These are phyloP conservation scores for Scutellaria barbata DNA, from an alignment of 257 asterid species.

Conservation along the genomic window DNA sequence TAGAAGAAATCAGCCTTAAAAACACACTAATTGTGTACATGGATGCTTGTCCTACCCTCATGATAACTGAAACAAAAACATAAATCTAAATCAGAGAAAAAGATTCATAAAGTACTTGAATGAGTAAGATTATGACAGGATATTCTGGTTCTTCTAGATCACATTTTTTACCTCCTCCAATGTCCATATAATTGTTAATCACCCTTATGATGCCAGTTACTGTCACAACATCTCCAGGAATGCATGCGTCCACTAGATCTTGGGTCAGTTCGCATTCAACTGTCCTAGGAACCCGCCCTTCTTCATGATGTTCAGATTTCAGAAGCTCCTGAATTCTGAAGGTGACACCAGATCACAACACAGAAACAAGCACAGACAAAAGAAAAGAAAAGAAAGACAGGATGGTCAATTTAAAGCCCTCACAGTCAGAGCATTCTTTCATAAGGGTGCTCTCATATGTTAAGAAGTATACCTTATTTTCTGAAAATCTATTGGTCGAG, in stretches of 20 bases:
- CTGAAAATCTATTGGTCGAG: slow-evolving; percentile 81
- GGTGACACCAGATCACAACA: slow-evolving; percentile 10
- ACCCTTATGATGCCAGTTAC: slow-evolving; percentile 88
- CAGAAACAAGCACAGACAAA: neutral
- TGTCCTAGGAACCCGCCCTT: slow-evolving; percentile 94
- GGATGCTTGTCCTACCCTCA: neutral
- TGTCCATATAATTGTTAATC: slow-evolving; percentile 96
- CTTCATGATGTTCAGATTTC: slow-evolving; percentile 93
- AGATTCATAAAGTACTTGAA: slow-evolving; percentile 16
- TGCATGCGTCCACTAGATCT: slow-evolving; percentile 97
- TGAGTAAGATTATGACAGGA: slow-evolving; percentile 17
- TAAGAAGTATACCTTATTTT: slow-evolving; percentile 70
- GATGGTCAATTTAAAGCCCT: slow-evolving; percentile 13
- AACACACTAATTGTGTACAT: neutral
- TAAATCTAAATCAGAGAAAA: neutral
- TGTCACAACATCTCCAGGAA: slow-evolving; percentile 96
- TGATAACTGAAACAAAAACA: neutral
- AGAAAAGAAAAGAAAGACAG: neutral
- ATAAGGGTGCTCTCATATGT: slow-evolving; percentile 19
- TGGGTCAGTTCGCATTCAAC: slow-evolving; percentile 95
- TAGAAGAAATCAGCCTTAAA: slow-evolving; percentile 12
- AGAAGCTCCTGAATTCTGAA: slow-evolving; percentile 88
- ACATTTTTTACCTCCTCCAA: slow-evolving; percentile 87
- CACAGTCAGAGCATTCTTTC: slow-evolving; percentile 12
- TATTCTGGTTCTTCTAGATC: slow-evolving; percentile 16